A percentile compares a stretch with the other conserved stretches of the same genome.
These are phyloP conservation scores for Curvularia eragrostidis DNA, from an alignment of 2,329 filamentous ascomycete genomes.

Conservation along the genomic window DNA sequence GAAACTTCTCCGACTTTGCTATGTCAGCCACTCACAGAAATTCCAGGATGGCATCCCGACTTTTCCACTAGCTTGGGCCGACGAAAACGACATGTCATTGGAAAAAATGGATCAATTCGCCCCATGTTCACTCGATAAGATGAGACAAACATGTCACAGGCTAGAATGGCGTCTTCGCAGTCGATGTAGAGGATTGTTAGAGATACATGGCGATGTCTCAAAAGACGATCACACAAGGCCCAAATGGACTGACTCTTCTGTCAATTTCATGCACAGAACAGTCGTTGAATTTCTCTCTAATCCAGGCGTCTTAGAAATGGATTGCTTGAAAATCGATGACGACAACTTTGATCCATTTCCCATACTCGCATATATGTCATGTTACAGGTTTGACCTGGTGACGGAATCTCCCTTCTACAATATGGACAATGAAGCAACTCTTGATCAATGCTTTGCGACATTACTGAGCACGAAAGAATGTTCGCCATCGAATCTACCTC, in stretches of 20 bases:
- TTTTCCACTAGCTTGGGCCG: background rate
- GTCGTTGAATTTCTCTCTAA: background rate
- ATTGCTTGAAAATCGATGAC: background rate
- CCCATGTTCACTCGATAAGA: background rate
- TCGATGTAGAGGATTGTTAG: constrained; percentile 1
- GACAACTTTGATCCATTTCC: background rate
- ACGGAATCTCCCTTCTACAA: no score
- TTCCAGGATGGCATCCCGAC: no score
- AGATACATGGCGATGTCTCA: background rate
- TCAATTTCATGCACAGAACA: constrained; percentile 7
- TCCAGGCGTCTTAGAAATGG: background rate
- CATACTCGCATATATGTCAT: background rate
- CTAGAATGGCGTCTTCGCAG: constrained; percentile 2
- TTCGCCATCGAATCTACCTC: background rate
- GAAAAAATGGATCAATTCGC: background rate
- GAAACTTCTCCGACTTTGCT: background rate
- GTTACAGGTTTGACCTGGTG: background rate
- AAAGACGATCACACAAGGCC: no score
- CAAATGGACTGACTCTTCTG: no score
- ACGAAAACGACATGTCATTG: background rate
- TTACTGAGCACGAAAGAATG: no score
- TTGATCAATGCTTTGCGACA: no score
- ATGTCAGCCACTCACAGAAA: background rate
- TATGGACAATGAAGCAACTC: no score
- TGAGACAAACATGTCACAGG: no score